These are phyloP conservation scores for Aspergillus jensenii DNA, from an alignment of 2,329 filamentous ascomycete species.

Conservation along the genomic window DNA sequence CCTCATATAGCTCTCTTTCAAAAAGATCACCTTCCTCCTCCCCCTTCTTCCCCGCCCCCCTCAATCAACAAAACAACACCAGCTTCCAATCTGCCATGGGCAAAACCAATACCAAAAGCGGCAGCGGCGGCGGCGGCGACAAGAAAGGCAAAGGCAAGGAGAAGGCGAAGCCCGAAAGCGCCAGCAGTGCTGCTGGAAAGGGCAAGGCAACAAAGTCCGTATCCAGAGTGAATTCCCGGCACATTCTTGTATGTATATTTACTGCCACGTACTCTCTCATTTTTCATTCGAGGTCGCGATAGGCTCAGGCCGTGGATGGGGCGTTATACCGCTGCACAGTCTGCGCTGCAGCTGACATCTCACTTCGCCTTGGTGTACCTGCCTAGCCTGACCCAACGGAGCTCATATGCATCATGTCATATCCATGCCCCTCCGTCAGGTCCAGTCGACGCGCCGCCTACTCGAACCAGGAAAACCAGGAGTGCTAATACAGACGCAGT, in stretches of 20 bases:
- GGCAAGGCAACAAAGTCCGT: conserved; percentile 54
- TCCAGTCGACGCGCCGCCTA: background rate
- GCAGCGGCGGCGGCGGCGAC: conserved; percentile 31
- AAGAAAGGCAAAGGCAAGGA: conserved; percentile 43
- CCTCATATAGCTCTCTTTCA: background rate
- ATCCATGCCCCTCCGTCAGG: no score
- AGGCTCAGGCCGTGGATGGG: no score
- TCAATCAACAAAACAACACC: background rate
- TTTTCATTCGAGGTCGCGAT: no score
- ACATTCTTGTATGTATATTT: conserved; percentile 54
- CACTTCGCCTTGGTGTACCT: background rate
- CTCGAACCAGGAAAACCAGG: background rate
- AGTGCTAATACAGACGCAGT: conserved; percentile 33
- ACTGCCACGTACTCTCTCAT: no score
- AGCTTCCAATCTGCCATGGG: conserved; percentile 32
- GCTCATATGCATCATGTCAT: background rate
- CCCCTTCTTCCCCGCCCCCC: background rate
- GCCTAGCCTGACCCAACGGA: background rate
- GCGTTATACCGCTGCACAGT: conserved; percentile 1
- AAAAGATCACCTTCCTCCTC: no score
- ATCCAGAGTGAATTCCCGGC: conserved; percentile 63
- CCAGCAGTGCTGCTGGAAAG: conserved; percentile 28
- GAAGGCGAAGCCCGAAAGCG: conserved; percentile 23
- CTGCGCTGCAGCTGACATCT: background rate
- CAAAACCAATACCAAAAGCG: conserved; percentile 43